Percentiles rank a stretch among this genome's conserved stretches.
phyloP scores from a whole-genome alignment of 1,284 basidiomycete genomes.

The Sporisorium sorghi region DNA sequence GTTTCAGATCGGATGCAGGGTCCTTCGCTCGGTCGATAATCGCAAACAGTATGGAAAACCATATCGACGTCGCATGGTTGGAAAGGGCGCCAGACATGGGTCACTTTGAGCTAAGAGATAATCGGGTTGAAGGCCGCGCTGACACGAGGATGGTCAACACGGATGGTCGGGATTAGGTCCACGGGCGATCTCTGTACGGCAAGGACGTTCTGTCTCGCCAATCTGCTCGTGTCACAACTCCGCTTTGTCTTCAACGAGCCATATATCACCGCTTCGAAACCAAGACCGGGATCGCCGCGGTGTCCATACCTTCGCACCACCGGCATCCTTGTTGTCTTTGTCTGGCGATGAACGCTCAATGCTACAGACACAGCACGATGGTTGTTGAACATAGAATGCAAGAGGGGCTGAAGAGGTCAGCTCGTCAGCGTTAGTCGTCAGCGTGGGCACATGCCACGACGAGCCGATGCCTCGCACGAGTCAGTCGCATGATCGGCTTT shows the following conservation, averaged over 20 bases:
- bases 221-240: neutral
- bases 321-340: too few relatives aligned
- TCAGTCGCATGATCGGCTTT: neutral
- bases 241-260: neutral
- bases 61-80: neutral
- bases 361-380: too few relatives aligned
- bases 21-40: conserved; percentile 1
- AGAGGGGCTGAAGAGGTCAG: too few relatives aligned
- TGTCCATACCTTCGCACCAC: too few relatives aligned
- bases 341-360: too few relatives aligned
- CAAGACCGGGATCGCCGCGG: neutral
- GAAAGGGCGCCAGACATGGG: too few relatives aligned
- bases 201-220: neutral
- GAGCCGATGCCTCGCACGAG: too few relatives aligned
- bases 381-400: too few relatives aligned
- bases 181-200: neutral
- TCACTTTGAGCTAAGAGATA: neutral
- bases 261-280: neutral
- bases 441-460: too few relatives aligned
- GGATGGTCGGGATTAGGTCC: neutral
- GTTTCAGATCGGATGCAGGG: conserved; percentile 10
- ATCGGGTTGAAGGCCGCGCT: neutral
- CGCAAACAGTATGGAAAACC: neutral
- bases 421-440: too few relatives aligned
- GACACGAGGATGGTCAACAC: neutral